Base-by-base conservation (phyloP, 2,329 filamentous ascomycete species). In the Fusarium verticillioides region DNA sequence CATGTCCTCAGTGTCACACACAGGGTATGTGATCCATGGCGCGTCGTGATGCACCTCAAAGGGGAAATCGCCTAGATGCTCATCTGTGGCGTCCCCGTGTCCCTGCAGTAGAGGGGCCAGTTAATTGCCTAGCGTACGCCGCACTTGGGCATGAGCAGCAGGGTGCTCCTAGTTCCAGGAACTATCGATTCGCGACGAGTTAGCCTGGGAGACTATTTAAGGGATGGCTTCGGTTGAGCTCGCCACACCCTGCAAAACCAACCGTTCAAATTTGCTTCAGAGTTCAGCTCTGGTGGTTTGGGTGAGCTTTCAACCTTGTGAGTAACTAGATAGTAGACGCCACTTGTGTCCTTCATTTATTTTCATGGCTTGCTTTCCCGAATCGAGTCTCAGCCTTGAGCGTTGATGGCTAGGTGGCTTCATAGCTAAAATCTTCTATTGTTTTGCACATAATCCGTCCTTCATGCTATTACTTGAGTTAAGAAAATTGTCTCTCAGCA, bases 151-250 rank as follows among this genome's bases (percentile, higher is more conserved):
- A 65, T 49, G 53, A 30, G 23, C 54, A 26, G 30, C 30, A 58
- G 9, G 42, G 43, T 56, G 37, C 42, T 28, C 34, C 37, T 77
- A 78, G 75, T 63, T 69, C 44, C 60, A 71, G 70, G 67, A 32
- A 77, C 74, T 76, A 76, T 76, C 69, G 74, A 70, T 70, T 66
- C 66, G 47, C 32, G 60, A 58, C 26, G 52, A 34, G 32, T 59
- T 59, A 67, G 73, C n/a, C 30, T 36, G 23, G 47, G 32, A 50
- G 43, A 40, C 43, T 47, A 54, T 40, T 56, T 56, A 42, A 65
- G 50, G 53, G 46, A 50, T 50, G 49, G 34, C 43, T 36, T 64
- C 50, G 47, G 42, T 47, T 66, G 52, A 57, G 47, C 42, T 73
- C 50, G 69, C 65, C 72, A 70, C 69, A 67, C 58, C 47, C 39